Evolutionary conservation across 2,329 filamentous ascomycete species (phyloP), one percentile per base, ranked within the genome.

Genomic region (Pseudopyrenochaeta lycopersici): DNA sequence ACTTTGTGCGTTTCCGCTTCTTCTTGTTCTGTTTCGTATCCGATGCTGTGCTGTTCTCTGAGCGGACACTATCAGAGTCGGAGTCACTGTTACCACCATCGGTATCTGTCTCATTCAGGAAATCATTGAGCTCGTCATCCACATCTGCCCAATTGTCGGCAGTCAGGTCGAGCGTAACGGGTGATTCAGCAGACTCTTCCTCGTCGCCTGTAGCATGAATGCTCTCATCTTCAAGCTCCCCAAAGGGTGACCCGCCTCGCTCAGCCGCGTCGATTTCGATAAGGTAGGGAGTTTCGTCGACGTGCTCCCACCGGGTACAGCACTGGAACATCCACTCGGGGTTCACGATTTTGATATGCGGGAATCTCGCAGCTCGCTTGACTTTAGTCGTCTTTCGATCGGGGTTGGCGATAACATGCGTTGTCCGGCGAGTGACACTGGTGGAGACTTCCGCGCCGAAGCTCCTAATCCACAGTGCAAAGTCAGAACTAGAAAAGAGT

Each of bases 281-380:
- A n/a, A 90, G 80, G 68, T 94, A 97, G 0, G 89, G 88, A 2
- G 82, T 82, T 73, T 97, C 93, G 50, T 95, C 88, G 10, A 96
- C 80, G 51, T 85, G 88, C 58, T 85, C 82, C 95, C 95, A 99
- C 72, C 90, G 89, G 21, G 87, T 89, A 59, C 98, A 86, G 49
- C 89, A 96, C 63, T 93, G 90, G 29, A 88, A 84, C 27, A 99
- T 86, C 95, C 95, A 99, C 66, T 91, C 87, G 47, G 92, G 90
- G 64, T 89, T 92, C 42, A 99, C 95, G 53, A 99, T 96, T 73
- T 92, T 93, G 75, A 98, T 90, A 46, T 87, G 86, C 0, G 89
- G 82, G 49, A 92, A 90, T 59, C 88, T 87, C 12, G 90, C 88
- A 0, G 95, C 95, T 74, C 93, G 89, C 42, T 91, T 89, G 38